phyloP scores from a whole-genome alignment of 208 protist species.

The Blechomonas ayalai region DNA sequence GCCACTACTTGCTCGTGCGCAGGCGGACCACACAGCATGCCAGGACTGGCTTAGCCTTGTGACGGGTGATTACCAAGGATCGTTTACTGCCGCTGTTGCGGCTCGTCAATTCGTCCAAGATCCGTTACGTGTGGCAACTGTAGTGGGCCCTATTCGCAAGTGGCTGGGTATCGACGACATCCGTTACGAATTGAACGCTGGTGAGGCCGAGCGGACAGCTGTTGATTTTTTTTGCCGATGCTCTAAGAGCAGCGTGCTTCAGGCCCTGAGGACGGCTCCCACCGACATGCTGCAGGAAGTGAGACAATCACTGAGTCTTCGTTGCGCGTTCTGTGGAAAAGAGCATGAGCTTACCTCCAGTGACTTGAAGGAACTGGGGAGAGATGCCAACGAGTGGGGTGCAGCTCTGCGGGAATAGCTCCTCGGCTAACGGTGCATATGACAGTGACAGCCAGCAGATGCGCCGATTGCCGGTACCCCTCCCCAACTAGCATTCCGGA shows the following conservation, averaged over 20 bases:
- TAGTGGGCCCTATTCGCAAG: conserved; percentile 41
- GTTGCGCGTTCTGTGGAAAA: conserved; percentile 10
- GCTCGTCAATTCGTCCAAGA: conserved; percentile 54
- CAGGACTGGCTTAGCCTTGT: conserved; percentile 56
- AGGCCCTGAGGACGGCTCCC: conserved; percentile 15
- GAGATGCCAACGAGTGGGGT: no score
- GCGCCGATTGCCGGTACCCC: no score
- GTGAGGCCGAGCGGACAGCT: conserved; percentile 30
- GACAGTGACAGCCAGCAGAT: no score
- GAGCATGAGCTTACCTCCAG: conserved; percentile 12
- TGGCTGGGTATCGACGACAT: conserved; percentile 21
- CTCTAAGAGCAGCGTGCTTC: conserved; percentile 35
- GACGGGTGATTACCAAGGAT: conserved; percentile 64
- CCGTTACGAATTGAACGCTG: conserved; percentile 16
- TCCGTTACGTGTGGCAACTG: conserved; percentile 19
- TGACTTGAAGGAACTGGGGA: conserved; percentile 32
- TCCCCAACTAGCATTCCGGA: no score
- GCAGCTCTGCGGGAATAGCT: no score
- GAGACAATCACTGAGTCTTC: conserved; percentile 14
- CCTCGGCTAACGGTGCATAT: no score
- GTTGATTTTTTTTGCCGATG: conserved; percentile 84
- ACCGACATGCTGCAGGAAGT: conserved; percentile 15
- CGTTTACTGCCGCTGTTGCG: conserved; percentile 26
- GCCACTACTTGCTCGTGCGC: conserved; percentile 8
- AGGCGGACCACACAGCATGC: conserved; percentile 21